Evolutionary conservation across 305 asterid genomes (phyloP), one percentile per base, ranked within the genome.

Genomic region (Fraxinus dipetala): DNA sequence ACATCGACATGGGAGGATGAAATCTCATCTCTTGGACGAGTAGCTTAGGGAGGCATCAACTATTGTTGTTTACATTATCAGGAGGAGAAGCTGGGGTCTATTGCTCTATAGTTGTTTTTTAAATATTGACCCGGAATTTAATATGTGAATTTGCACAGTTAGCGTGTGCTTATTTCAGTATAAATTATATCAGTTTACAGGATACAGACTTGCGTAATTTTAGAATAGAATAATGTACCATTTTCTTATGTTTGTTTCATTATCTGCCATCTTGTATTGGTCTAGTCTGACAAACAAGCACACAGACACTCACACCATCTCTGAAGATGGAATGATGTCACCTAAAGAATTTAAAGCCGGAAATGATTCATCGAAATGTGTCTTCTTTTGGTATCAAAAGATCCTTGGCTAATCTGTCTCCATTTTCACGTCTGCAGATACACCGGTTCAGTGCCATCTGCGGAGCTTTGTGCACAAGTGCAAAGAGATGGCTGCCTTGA

Each of bases 381-480:
- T 75, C 74, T 65, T 38, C 38, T 56, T 45, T 69, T 82, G 35
- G 35, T 70, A 30, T 70, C 4, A 59, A n/a, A 45, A 26, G 26
- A 79, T 77, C 40, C 72, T 72, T 78, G 61, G 61, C 67, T 81
- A 79, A 54, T 85, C 61, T 11, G 7, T 73, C 65, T 75, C 63
- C 61, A 30, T 43, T 81, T 79, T 78, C 18, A 35, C 54, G 51
- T 61, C 31, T 85, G 86, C 89, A 91, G 96, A 85, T 88, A 80
- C 84, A 81, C 91, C 78, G 89, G 92, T 69, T 82, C 91, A 59
- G 80, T 92, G 89, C 95, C 94, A 82, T 81, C 86, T 30, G 82
- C 90, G 87, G 97, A 92, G 83, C 85, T 92, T 82, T 92, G 89
- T 76, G 86, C 86, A 70, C 91, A 92, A 48, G 85, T 89, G 82